These are phyloP conservation scores for Suillus discolor DNA, from an alignment of 768 basidiomycete genomes.

Conservation along the genomic window DNA sequence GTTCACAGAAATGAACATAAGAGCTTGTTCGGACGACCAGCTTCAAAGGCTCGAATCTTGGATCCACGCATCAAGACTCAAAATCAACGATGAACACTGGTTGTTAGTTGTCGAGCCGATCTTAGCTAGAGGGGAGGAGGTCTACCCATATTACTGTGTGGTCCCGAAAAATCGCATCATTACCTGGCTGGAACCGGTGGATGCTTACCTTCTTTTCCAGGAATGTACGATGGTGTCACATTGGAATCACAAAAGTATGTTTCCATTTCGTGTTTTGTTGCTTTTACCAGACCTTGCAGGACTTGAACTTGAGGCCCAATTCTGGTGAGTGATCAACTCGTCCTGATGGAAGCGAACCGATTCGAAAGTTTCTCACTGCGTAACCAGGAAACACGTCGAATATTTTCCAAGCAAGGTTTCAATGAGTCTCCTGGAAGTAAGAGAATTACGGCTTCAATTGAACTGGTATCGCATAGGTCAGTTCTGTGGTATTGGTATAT, in stretches of 20 bases:
- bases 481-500: not conserved
- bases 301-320: not conserved
- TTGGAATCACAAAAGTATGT: slow-evolving; percentile 2
- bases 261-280: not conserved
- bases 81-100: not conserved
- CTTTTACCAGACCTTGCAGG: not conserved
- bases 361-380: not conserved
- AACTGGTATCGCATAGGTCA: not conserved
- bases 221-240: not conserved
- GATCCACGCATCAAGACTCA: not conserved
- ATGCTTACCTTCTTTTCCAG: slow-evolving; percentile 2
- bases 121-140: not conserved
- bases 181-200: not conserved
- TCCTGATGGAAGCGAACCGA: no score
- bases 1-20: not conserved
- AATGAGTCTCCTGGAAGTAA: not conserved
- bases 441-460: not conserved
- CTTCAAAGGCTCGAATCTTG: not conserved
- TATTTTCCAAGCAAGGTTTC: not conserved
- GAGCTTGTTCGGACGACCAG: not conserved
- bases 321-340: not conserved
- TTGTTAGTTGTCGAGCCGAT: not conserved
- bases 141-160: not conserved
- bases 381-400: not conserved
- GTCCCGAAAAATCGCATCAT: not conserved